phyloP scores from a whole-genome alignment of 164 flowering plant genomes.

The Litsea cubeba region DNA sequence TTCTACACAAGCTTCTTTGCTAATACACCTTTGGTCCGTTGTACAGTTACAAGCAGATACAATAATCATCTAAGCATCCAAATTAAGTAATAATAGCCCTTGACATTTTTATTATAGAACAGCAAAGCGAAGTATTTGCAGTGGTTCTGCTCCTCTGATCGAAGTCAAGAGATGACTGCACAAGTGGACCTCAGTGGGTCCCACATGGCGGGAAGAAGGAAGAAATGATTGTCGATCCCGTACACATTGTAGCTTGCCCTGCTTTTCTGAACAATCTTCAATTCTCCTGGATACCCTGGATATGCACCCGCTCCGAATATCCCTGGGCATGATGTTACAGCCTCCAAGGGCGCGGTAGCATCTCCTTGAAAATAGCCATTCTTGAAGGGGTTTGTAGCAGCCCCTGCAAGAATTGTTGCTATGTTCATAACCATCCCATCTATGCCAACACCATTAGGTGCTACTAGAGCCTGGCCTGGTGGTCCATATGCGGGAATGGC shows the following conservation, averaged over 20 bases:
- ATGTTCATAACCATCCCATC: conserved; percentile 40
- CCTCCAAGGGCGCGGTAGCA: conserved; percentile 31
- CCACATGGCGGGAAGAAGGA: conserved; percentile 44
- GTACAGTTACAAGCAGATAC: not conserved
- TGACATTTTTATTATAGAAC: not conserved
- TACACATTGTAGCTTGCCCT: conserved; percentile 31
- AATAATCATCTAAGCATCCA: not conserved
- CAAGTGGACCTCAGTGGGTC: conserved; percentile 23
- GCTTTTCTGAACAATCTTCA: conserved; percentile 20
- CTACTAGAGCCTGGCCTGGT: conserved; percentile 24
- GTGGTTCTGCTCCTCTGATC: not conserved
- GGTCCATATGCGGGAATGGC: conserved; percentile 30
- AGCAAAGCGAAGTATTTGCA: not conserved
- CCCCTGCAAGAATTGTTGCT: conserved; percentile 37
- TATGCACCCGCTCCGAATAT: conserved; percentile 32
- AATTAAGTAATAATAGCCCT: not conserved
- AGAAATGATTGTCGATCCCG: conserved; percentile 22
- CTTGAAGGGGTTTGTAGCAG: conserved; percentile 37
- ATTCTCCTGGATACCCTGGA: conserved; percentile 37
- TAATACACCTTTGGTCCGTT: not conserved
- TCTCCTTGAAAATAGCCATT: conserved; percentile 35
- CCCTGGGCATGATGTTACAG: conserved; percentile 36
- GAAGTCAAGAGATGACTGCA: conserved; percentile 15
- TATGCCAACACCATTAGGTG: conserved; percentile 31
- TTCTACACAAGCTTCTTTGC: not conserved